These are phyloP conservation scores for Entomophthora muscae DNA, from an alignment of 371 early-diverging fungal genomes.

Conservation along the genomic window DNA sequence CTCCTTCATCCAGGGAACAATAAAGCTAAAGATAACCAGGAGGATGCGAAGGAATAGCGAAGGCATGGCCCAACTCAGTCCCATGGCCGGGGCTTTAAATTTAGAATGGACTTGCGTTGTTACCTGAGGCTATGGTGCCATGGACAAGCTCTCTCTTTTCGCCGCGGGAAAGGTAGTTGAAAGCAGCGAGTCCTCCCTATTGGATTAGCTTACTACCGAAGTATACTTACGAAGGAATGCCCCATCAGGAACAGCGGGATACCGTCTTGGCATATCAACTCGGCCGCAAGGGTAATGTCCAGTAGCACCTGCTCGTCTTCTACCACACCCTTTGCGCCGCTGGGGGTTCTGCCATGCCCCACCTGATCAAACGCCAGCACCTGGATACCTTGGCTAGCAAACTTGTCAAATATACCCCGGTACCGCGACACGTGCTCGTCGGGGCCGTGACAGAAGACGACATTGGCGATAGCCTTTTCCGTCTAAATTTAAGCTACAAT, in stretches of 20 bases:
- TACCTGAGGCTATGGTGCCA: conserved; percentile 25
- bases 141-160: conserved; percentile 18
- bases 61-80: too few species aligned
- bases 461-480: conserved; percentile 11
- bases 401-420: conserved; percentile 25
- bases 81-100: too few species aligned
- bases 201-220: too few species aligned
- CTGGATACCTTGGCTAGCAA: conserved; percentile 31
- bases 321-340: conserved; percentile 28
- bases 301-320: conserved; percentile 23
- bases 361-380: conserved; percentile 39
- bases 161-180: conserved; percentile 27
- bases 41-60: too few species aligned
- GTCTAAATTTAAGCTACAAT: too few species aligned
- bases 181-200: conserved; percentile 32
- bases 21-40: too few species aligned
- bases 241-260: conserved; percentile 38
- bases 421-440: conserved; percentile 43
- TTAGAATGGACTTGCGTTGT: too few species aligned
- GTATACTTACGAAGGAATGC: conserved; percentile 31
- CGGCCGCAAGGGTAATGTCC: conserved; percentile 33
- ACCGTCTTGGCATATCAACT: conserved; percentile 18
- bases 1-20: too few species aligned
- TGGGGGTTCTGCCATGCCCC: conserved; percentile 40
- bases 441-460: conserved; percentile 41